Percentiles rank a stretch among this genome's conserved stretches.
These are phyloP conservation scores for Paramecium bursaria DNA, from an alignment of 73 alveolate genomes.

Conservation along the genomic window DNA sequence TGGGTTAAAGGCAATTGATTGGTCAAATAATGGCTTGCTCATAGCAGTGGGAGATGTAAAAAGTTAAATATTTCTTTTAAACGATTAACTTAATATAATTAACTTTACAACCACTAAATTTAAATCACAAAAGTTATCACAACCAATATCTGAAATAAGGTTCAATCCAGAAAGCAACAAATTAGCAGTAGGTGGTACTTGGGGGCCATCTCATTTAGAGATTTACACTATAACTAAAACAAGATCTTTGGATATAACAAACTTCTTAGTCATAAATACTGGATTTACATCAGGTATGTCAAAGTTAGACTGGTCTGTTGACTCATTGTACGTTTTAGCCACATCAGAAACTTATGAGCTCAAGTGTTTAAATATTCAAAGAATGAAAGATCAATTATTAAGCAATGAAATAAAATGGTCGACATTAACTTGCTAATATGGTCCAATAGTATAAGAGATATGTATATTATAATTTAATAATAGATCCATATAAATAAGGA, in stretches of 20 bases:
- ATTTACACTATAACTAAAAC: constrained; percentile 79
- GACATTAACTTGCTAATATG: constrained; percentile 94
- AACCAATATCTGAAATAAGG: constrained; percentile 85
- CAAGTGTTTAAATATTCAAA: constrained; percentile 81
- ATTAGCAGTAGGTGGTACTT: constrained; percentile 94
- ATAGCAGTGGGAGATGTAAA: constrained; percentile 86
- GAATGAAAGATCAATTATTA: constrained; percentile 78
- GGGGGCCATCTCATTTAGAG: constrained; percentile 92
- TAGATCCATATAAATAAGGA: constrained; percentile 90
- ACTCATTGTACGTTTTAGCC: constrained; percentile 81
- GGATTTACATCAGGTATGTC: constrained; percentile 92
- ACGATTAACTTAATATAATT: constrained; percentile 71
- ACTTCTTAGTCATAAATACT: constrained; percentile 77
- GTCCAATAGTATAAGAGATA: constrained; percentile 93
- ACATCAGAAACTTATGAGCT: constrained; percentile 95
- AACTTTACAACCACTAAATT: constrained; percentile 71
- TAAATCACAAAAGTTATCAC: constrained; percentile 83
- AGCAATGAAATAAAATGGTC: constrained; percentile 89
- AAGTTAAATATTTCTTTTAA: constrained; percentile 81
- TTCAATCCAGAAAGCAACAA: constrained; percentile 79
- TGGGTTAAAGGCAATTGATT: constrained; percentile 90
- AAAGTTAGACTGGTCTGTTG: constrained; percentile 96
- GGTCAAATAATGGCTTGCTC: constrained; percentile 87
- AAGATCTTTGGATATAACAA: constrained; percentile 67
- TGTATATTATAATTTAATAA: no score